Percentiles rank a stretch among this genome's conserved stretches.
Conservation (phyloP, 345 rosid genomes). For the Salix arbutifolia region DNA sequence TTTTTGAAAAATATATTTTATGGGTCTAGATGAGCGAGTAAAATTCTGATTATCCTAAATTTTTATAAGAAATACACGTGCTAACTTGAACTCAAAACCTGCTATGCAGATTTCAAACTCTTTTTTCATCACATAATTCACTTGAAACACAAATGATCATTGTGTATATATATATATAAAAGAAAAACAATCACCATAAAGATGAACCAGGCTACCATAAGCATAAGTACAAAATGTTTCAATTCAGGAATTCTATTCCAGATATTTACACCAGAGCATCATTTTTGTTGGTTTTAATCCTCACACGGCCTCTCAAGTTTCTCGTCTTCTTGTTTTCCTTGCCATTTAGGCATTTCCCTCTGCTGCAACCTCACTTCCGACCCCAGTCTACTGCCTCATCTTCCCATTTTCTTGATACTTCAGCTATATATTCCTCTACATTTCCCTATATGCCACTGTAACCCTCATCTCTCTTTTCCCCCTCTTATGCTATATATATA, state of each 20-base stretch:
- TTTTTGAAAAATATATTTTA: no score
- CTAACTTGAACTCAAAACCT: fast-evolving
- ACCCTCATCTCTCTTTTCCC: not conserved
- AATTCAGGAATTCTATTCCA: constrained; percentile 5
- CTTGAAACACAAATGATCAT: no score
- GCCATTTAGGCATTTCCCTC: not conserved
- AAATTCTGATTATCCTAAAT: no score
- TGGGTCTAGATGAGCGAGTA: fast-evolving
- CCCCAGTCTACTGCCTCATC: not conserved
- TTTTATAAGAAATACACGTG: no score
- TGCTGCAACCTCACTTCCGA: not conserved
- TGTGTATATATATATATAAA: not conserved
- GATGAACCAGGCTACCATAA: constrained; percentile 16
- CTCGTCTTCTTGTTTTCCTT: not conserved
- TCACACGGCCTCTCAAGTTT: not conserved
- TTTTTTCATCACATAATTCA: no score
- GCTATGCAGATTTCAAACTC: fast-evolving
- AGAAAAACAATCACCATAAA: not conserved
- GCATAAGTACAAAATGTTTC: not conserved
- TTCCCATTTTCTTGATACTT: not conserved
- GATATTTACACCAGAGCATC: not conserved
- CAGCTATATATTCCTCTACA: not conserved
- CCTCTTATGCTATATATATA: no score
- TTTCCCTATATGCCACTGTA: not conserved
- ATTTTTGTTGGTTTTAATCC: not conserved